Base-by-base conservation (phyloP, 495 filamentous ascomycete genomes). In the Lophium mytilinum region DNA sequence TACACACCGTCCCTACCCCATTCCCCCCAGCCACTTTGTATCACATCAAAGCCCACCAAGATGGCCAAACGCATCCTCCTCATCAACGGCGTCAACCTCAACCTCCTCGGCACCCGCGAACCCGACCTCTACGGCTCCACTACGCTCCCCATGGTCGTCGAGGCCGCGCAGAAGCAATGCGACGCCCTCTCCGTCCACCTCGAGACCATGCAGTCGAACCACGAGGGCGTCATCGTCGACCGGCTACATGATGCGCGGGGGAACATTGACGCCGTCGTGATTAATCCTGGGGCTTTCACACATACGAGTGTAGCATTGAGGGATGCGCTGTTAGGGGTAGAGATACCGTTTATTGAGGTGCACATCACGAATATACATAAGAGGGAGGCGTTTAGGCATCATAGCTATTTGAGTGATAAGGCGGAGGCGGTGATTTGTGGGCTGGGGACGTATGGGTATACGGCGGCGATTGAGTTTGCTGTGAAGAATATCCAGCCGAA, bases 61-160 rank as follows among this genome's bases (percentile, higher is more conserved):
- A 72, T 72, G 68, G 61, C 73, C 0, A 77, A 77, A 66, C 78
- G 74, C 47, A 80, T 89, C 70, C 84, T 89, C 72, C 80, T 88
- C 54, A 80, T 89, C 74, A 88, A 88, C 71, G 85, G 85, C 35
- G 84, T 84, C n/a, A 88, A 89, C 71, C 82, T 89, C 66, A 89
- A 87, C 74, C 84, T 89, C 61, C 79, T 88, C 50, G 85, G 84
- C 35, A 84, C 81, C 47, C 78, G 86, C 18, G 85, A 89, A 67
- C 86, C 84, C 11, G 72, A 82, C 58, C 78, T 88, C 65, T 86
- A 87, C 73, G 85, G 85, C 64, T 71, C 68, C 58, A 81, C 79
- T 3, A 87, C 84, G 0, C 80, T 89, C 39, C 9, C 71, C 37
- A 78, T 85, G 57, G 73, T 88, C 61, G 76, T 81, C 48, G 19